Percentiles rank a stretch among this genome's conserved stretches.
phyloP scores from a whole-genome alignment of 1,284 basidiomycete genomes.

The Amylostereum chailletii region DNA sequence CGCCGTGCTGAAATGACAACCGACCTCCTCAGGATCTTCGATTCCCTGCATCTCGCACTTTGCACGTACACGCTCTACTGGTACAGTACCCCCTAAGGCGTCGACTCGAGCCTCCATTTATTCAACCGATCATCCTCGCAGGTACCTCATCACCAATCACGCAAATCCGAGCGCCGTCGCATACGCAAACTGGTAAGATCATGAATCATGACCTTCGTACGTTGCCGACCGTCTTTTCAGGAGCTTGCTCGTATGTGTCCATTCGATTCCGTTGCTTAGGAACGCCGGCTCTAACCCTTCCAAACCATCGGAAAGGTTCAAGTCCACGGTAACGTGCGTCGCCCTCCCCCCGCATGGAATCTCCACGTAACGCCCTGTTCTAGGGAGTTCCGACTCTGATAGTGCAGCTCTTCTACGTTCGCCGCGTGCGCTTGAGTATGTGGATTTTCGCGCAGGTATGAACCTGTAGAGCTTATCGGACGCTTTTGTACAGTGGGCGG shows the following conservation, averaged over 20 bases:
- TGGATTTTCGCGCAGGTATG: slow-evolving; percentile 1
- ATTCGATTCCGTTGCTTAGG: not conserved
- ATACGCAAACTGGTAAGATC: slow-evolving; percentile 17
- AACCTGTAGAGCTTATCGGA: slow-evolving; percentile 2
- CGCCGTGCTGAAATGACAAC: not conserved
- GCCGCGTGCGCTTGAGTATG: slow-evolving; percentile 22
- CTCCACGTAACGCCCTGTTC: slow-evolving; percentile 1
- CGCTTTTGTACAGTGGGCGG: slow-evolving; percentile 5
- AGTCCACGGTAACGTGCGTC: slow-evolving; percentile 22
- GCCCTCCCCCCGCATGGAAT: slow-evolving; percentile 6
- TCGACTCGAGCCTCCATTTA: no score
- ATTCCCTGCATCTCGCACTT: slow-evolving; percentile 19
- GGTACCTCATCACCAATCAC: slow-evolving; percentile 23
- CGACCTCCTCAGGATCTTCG: slow-evolving; percentile 11
- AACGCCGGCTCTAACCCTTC: not conserved
- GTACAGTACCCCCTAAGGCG: slow-evolving; percentile 6
- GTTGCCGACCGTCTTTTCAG: slow-evolving; percentile 4
- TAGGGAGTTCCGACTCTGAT: slow-evolving; percentile 1
- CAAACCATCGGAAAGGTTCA: slow-evolving; percentile 13
- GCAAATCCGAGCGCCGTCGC: slow-evolving; percentile 15
- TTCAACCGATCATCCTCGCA: not conserved
- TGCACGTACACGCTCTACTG: slow-evolving; percentile 20
- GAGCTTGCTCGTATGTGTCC: slow-evolving; percentile 20
- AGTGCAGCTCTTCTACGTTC: slow-evolving; percentile 21
- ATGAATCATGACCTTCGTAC: not conserved